Evolutionary conservation across 2,329 filamentous ascomycete species (phyloP), one percentile per base, ranked within the genome.

Genomic region (Beauveria asiatica): DNA sequence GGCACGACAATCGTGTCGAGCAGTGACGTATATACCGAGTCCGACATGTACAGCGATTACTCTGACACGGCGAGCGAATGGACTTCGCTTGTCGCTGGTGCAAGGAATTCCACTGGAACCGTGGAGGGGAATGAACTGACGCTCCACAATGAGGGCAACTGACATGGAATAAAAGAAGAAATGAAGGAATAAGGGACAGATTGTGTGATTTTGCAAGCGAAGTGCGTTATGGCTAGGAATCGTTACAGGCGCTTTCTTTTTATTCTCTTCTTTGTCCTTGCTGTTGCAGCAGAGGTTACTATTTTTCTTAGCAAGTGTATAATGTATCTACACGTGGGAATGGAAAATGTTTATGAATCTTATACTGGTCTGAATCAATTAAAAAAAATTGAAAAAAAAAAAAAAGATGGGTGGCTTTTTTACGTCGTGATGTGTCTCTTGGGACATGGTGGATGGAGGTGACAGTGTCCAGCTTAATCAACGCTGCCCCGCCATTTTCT

Each of bases 1-100:
- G 78, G 76, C 45, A 80, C 77, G 7, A 80, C 79, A 2, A 75
- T 80, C 42, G 72, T 80, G 42, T 77, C 76, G 1, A 70, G 70
- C 41, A 73, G 70, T 61, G 74, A 74, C 16, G 68, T 66, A 68
- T 75, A 70, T 62, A 70, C 67, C 6, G 72, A 71, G 30, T 71
- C 72, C 19, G 75, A 77, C 44, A 69, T 70, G 5, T 73, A 73
- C 52, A 73, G 70, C 59, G 73, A 74, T 52, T 72, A 73, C 57
- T 75, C 75, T n/a, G 75, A 77, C 46, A 71, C 69, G 27, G 73
- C 70, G 30, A 81, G 78, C 62, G 77, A 81, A 60, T 81, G 77
- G 75, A 79, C 78, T 3, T 78, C 77, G 65, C 80, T 76, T 60
- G 74, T 67, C 5, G 67, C 72, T 30, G 72, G 70, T 57, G 63